phyloP scores from a whole-genome alignment of 2,329 filamentous ascomycete genomes.

The Claviceps monticola region DNA sequence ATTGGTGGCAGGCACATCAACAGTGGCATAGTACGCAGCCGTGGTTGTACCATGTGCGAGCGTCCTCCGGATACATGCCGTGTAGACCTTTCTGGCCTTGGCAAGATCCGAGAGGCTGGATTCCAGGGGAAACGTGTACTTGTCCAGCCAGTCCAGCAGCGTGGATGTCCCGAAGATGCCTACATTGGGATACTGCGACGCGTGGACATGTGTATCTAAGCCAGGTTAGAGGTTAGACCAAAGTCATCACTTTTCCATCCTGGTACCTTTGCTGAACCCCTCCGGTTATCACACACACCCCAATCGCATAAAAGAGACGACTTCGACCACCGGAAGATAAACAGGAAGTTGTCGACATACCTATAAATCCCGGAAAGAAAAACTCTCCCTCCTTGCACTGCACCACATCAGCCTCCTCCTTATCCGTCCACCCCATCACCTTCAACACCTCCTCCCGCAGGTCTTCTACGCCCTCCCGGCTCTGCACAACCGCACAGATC shows the following conservation, averaged over 20 bases:
- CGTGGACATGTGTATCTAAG: constrained; percentile 86
- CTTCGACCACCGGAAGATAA: too few species aligned
- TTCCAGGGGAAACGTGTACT: constrained; percentile 91
- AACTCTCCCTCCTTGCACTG: constrained; percentile 41
- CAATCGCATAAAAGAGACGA: too few species aligned
- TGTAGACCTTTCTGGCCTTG: constrained; percentile 60
- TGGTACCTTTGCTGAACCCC: too few species aligned
- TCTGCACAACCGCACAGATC: constrained; percentile 34
- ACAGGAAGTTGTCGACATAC: constrained; percentile 25
- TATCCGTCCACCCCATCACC: constrained; percentile 30
- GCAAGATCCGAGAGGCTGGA: constrained; percentile 50
- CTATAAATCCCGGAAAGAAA: constrained; percentile 75
- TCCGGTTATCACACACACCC: too few species aligned
- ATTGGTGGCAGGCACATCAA: constrained; percentile 79
- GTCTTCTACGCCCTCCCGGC: constrained; percentile 18
- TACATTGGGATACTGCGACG: constrained; percentile 84
- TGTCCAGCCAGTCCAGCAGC: constrained; percentile 84
- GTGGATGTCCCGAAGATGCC: constrained; percentile 91
- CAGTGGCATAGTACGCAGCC: constrained; percentile 87
- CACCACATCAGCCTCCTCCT: constrained; percentile 25
- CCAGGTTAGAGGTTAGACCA: not conserved
- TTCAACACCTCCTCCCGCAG: constrained; percentile 21
- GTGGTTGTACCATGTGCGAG: constrained; percentile 86
- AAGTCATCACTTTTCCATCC: not conserved
- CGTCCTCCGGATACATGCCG: constrained; percentile 63